Evolutionary conservation across 768 basidiomycete genomes (phyloP), one percentile per base, ranked within the genome.

Genomic region (Fibroporia radiculosa): DNA sequence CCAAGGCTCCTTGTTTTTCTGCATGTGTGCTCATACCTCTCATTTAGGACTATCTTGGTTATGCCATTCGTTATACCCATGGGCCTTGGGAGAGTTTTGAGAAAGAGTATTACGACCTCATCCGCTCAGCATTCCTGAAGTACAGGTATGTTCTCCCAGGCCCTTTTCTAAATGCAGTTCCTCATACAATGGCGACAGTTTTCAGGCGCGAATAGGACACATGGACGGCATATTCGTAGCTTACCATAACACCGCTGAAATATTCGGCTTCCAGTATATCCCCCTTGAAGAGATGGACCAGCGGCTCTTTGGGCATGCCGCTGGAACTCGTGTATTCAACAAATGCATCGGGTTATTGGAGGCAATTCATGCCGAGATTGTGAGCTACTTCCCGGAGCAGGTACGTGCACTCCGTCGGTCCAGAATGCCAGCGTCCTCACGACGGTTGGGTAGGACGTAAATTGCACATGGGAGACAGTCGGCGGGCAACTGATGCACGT

Each of bases 161-260:
- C 5, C 12, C 7, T 12, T 25, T 19, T 31, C 34, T 19, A 36
- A 24, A 19, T 24, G 11, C n/a, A 27, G 29, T 3, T 43, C 37
- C 36, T 29, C 26, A 13, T 19, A 8, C 23, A n/a, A n/a, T 38
- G 14, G 40, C 40, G 42, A 40, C 48, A 92, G 89, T 51, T 84
- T 98, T 68, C 95, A 99, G 72, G 93, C 78, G 2, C 82, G 95
- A 4, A 98, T 99, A 49, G 95, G 95, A 7, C 80, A 84, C 58
- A 98, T 98, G 95, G 93, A 96, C 57, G 95, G 95, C 13, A 84
- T 97, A 6, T 72, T 92, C 48, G 78, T 91, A 29, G 82, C 89
- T 18, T 90, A 87, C 57, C 88, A 91, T 57, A 96, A 95, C 50
- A 93, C 89, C 0, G 77, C 78, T 6, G 74, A 76, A 14, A 76